These are phyloP conservation scores for Phialophora chinensis DNA, from an alignment of 2,329 filamentous ascomycete species.

Conservation along the genomic window DNA sequence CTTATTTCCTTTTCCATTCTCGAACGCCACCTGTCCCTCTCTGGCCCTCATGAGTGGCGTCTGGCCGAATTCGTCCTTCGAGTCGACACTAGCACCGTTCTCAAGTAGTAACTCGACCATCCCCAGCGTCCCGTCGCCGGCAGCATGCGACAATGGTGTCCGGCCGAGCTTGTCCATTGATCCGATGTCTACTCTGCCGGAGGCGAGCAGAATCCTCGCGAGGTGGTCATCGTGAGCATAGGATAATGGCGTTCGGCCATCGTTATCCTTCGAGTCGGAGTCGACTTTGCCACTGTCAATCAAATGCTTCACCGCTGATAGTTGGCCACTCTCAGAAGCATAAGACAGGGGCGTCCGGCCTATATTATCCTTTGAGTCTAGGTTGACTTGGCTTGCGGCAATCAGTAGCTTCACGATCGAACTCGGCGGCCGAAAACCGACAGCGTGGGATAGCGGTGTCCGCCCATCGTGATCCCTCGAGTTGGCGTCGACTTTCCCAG, in stretches of 20 bases:
- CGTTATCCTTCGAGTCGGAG: neutral
- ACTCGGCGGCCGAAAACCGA: no score
- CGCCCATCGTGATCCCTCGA: neutral
- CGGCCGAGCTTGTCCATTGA: neutral
- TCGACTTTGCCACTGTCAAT: neutral
- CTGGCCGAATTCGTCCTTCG: neutral
- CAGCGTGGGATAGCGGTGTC: neutral
- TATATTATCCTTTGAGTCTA: neutral
- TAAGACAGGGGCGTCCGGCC: neutral
- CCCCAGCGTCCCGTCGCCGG: neutral
- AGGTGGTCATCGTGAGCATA: rapidly evolving
- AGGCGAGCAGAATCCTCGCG: neutral
- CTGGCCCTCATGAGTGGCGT: neutral
- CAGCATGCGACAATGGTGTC: neutral
- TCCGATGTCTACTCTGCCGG: neutral
- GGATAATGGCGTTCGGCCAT: neutral
- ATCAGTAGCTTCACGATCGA: no score
- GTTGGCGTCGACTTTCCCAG: neutral
- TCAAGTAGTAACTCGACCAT: neutral
- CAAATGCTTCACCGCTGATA: neutral
- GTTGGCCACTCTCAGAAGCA: neutral
- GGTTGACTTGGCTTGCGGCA: neutral
- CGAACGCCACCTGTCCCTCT: no score
- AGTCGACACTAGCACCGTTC: neutral
- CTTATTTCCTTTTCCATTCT: no score